Percentiles rank a stretch among this genome's conserved stretches.
phyloP scores from a whole-genome alignment of 1,284 basidiomycete genomes.

The Ceratobasidium sp. region DNA sequence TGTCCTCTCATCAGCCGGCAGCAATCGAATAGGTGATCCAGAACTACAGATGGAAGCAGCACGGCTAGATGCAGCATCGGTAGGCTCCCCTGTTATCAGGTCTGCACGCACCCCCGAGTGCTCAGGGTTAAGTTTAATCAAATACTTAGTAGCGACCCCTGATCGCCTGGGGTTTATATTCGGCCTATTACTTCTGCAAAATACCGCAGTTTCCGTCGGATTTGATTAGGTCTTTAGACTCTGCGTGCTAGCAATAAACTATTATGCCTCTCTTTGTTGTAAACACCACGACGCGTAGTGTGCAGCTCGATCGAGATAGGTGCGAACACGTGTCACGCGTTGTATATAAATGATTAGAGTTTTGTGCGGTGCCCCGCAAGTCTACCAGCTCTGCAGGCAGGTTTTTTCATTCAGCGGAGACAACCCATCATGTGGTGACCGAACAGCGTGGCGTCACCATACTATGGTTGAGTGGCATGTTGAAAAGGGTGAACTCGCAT shows the following conservation, averaged over 20 bases:
- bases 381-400: background rate
- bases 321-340: background rate
- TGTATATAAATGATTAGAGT: background rate
- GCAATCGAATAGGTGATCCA: background rate
- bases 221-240: background rate
- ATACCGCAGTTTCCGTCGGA: background rate
- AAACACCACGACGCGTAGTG: background rate
- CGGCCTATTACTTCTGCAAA: background rate
- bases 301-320: background rate
- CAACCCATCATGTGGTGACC: too few relatives aligned
- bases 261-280: background rate
- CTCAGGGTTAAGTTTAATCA: conserved; percentile 18
- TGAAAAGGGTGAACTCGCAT: too few relatives aligned
- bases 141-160: conserved; percentile 2
- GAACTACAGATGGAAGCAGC: background rate
- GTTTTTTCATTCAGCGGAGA: background rate
- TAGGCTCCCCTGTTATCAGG: too few relatives aligned
- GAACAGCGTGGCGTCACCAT: too few relatives aligned
- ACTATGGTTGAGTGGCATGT: too few relatives aligned
- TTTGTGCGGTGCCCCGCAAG: background rate
- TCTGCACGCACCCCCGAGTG: background rate
- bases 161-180: background rate
- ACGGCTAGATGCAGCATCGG: too few relatives aligned
- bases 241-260: background rate
- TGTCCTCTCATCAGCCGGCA: background rate